Evolutionary conservation across 768 basidiomycete species (phyloP), one percentile per base, ranked within the genome.

Genomic region (Rhizopogon roseolus): DNA sequence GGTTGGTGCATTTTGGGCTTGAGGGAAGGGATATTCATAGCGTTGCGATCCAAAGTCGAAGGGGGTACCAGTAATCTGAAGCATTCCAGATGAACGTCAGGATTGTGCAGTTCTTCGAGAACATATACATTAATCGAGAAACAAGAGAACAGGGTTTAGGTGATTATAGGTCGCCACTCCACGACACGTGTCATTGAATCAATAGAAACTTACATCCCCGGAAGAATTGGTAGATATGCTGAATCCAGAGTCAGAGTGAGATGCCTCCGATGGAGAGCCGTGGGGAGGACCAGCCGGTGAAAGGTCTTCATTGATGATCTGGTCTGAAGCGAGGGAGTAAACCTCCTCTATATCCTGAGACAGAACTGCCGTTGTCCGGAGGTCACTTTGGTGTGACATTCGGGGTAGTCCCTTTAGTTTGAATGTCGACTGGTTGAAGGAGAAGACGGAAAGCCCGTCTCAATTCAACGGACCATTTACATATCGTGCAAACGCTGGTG

Each of bases 21-120:
- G 49, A 52, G 67, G 67, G 44, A 69, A 69, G 0, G 67, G 67
- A 42, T 69, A 69, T 49, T 69, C 67, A 59, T 67, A 69, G 27
- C 65, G 67, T 17, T 55, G 67, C 19, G 67, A 57, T 39, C 67
- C 69, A 41, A 67, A 61, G 62, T 70, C 67, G 50, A 69, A 69
- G 8, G 67, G 67, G 0, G 67, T 69, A 45, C 67, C 60, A 55
- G 70, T 64, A 52, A 69, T 70, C 67, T 69, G 50, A 39, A 32
- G 40, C 40, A 45, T 38, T 27, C 37, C 37, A 41, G 36, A 40
- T 29, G 37, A 48, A 53, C 27, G 42, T 50, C 43, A 46, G 49
- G 49, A 50, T 50, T n/a, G 29, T 41, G 42, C 42, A 46, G 25
- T 50, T 32, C 42, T 48, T 39, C 37, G 42, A 39, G 25, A 32